Base-by-base conservation (phyloP, 768 basidiomycete species). In the Calocybe cyanea region DNA sequence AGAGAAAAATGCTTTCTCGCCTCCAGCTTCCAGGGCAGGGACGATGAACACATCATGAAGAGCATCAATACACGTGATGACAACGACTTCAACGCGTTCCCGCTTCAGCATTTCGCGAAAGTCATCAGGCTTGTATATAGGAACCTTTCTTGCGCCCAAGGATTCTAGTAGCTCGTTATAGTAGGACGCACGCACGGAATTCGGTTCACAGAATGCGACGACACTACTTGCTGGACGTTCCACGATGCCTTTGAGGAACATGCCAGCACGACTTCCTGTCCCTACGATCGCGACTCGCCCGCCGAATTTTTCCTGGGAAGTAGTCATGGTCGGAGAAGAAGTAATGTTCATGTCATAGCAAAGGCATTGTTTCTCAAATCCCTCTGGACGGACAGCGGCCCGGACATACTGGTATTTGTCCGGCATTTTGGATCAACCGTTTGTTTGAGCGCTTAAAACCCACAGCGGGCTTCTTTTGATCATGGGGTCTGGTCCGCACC, bases 1-100 rank as follows among this genome's bases (percentile, higher is more conserved):
- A 6, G 11, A 28, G 25, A 6, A 28, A 11, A 35, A 35, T n/a
- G n/a, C 11, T 17, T 2, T 55, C 67, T 52, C 41, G 67, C 71
- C 67, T 58, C 69, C 68, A 15, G 66, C 68, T 53, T 70, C 62
- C 24, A 70, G 50, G 6, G 68, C 69, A 7, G 68, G 69, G 14
- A 72, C 66, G 50, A 76, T 76, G 57, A 72, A 78, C 41, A 61
- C 40, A 53, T 75, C 68, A 50, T 78, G 75, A 36, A 71, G 59
- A 11, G 71, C 67, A 51, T 78, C 75, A 24, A 77, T 62, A 39
- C 73, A 75, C 5, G 74, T 76, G 2, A 78, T 64, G 1, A 78
- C 73, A 5, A 76, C 58, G n/a, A 65, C 67, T 42, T 76, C 70
- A 18, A 76, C 70, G 21, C 63, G 66, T 53, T 72, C 69, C 43